Evolutionary conservation across 1,284 basidiomycete species (phyloP), one percentile per base, ranked within the genome.

Genomic region (Anthracocystis walkeri): DNA sequence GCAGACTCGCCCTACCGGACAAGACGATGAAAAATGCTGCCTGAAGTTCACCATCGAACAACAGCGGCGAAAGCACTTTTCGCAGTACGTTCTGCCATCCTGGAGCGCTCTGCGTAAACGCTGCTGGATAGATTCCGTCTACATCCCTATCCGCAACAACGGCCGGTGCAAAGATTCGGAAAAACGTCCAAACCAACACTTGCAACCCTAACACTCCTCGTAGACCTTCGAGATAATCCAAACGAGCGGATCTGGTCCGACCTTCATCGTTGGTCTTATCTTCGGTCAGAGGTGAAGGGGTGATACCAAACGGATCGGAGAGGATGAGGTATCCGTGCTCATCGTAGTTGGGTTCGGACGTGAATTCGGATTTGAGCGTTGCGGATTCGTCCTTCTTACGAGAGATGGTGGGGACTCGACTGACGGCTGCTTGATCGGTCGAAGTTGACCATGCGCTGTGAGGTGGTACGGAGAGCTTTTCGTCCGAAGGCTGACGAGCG

Each of bases 131-230:
- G n/a, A 63, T 54, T 10, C 73, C 73, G 55, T 76, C 72, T 0
- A 65, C 14, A 12, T 80, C 78, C 14, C 73, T 61, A 48, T 77
- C 75, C 0, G 69, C 60, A 0, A 76, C 78, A 7, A 80, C 56
- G n/a, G 78, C 78, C 6, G 80, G 78, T 3, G 78, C 78, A 54
- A 82, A 77, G 42, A 79, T 49, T 18, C 80, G 72, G 62, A 82
- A 77, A 55, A 82, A 82, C 12, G 68, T 75, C 74, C 74, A 82
- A 0, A 82, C 33, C 21, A 80, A 52, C 29, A 75, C 72, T 35
- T 82, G 73, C 21, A 82, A 16, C 3, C 72, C 80, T 0, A 82
- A 48, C 4, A 80, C 25, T 12, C 80, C 80, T 1, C 78, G 58
- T 20, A 79, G 40, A 0, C 78, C 78, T 44, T 79, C 78, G 38